A percentile compares a stretch with the other conserved stretches of the same genome.
These are phyloP conservation scores for Podaxis sp. DNA, from an alignment of 768 basidiomycete species.

Conservation along the genomic window DNA sequence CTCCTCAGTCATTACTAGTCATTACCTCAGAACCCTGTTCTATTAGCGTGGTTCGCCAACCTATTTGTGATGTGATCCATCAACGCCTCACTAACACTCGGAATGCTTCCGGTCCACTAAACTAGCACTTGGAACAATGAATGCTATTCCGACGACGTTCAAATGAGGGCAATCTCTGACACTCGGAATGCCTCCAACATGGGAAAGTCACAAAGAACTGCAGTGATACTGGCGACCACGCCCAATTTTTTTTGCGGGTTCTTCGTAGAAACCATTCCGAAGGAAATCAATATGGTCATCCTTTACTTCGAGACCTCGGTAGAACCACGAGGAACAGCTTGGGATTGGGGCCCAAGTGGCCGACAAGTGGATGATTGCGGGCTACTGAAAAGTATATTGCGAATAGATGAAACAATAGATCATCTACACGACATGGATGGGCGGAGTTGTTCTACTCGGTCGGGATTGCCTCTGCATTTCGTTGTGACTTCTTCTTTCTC, in stretches of 20 bases:
- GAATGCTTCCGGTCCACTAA: not conserved
- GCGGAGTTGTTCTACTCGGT: not conserved
- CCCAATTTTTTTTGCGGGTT: too few species aligned
- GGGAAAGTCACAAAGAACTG: not conserved
- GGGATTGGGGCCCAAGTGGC: not conserved
- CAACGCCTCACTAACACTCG: not conserved
- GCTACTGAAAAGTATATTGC: not conserved
- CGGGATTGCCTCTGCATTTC: not conserved
- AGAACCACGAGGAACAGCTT: not conserved
- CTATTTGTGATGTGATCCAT: too few species aligned
- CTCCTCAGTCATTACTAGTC: not conserved
- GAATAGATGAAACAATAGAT: not conserved
- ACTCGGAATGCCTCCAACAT: not conserved
- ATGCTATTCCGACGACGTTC: too few species aligned
- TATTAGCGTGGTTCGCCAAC: not conserved
- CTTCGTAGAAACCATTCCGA: not conserved
- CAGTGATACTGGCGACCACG: too few species aligned
- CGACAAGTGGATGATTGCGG: not conserved
- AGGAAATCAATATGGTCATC: not conserved
- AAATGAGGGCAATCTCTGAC: not conserved
- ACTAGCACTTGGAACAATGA: too few species aligned
- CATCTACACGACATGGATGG: not conserved
- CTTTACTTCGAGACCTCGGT: not conserved
- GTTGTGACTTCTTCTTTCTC: slow-evolving; percentile 44
- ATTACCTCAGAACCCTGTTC: not conserved